Percentiles rank a stretch among this genome's conserved stretches.
These are phyloP conservation scores for Sphagnum tenellum DNA, from an alignment of 225 moss, liverwort and hornwort genomes.

Conservation along the genomic window DNA sequence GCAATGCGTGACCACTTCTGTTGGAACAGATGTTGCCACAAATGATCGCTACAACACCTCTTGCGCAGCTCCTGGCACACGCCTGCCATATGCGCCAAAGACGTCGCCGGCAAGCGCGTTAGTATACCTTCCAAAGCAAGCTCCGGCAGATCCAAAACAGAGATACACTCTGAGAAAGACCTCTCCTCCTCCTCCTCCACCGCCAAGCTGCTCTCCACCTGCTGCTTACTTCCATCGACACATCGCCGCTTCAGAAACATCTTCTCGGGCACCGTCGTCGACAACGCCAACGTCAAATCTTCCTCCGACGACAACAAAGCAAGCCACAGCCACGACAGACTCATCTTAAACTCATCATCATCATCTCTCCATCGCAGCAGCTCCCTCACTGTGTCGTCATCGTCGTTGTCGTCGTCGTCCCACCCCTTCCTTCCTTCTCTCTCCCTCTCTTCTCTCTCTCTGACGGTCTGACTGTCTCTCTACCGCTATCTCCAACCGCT, in stretches of 20 bases:
- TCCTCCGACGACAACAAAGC: too few relatives aligned
- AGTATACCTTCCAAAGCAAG: constrained; percentile 76
- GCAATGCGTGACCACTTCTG: constrained; percentile 81
- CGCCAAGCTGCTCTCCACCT: constrained; percentile 8
- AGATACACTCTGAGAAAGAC: constrained; percentile 22
- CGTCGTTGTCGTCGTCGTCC: too few relatives aligned
- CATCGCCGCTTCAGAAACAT: constrained; percentile 89
- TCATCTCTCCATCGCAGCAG: too few relatives aligned
- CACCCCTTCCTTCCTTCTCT: too few relatives aligned
- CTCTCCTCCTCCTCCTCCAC: constrained; percentile 63
- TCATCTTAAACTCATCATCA: too few relatives aligned
- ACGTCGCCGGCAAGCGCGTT: constrained; percentile 52
- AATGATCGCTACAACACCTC: constrained; percentile 71
- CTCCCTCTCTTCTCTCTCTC: too few relatives aligned
- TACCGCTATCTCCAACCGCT: too few relatives aligned
- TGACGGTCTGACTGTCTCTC: too few relatives aligned
- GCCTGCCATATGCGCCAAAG: constrained; percentile 67
- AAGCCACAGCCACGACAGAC: too few relatives aligned
- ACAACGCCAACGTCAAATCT: too few relatives aligned
- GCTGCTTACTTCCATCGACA: constrained; percentile 22
- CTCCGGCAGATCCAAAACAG: constrained; percentile 80
- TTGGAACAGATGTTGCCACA: constrained; percentile 71
- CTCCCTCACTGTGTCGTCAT: too few relatives aligned
- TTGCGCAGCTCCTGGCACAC: constrained; percentile 80
- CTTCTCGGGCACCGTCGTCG: too few relatives aligned